These are phyloP conservation scores for Pugionium cornutum DNA, from an alignment of 345 rosid genomes.

Conservation along the genomic window DNA sequence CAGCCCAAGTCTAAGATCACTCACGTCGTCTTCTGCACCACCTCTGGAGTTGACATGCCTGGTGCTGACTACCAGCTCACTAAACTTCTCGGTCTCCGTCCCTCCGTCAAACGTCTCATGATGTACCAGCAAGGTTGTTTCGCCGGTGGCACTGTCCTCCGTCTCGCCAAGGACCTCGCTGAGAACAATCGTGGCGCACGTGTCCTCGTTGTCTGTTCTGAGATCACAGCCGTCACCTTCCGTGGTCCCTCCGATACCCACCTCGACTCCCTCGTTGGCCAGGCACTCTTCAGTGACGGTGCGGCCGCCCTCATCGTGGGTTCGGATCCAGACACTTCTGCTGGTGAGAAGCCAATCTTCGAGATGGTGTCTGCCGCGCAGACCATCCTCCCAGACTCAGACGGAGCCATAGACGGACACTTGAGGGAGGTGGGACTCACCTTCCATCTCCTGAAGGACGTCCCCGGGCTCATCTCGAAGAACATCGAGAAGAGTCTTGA, in stretches of 20 bases:
- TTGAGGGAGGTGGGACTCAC: constrained; percentile 72
- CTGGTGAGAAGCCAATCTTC: constrained; percentile 59
- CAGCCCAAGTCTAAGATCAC: constrained; percentile 87
- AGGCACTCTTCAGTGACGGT: constrained; percentile 70
- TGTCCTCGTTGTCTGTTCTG: constrained; percentile 75
- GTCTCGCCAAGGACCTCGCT: constrained; percentile 77
- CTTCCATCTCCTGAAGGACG: constrained; percentile 64
- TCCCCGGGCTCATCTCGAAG: constrained; percentile 69
- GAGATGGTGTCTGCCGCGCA: constrained; percentile 68
- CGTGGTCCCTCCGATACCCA: constrained; percentile 77
- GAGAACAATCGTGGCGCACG: constrained; percentile 82
- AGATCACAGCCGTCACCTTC: constrained; percentile 76
- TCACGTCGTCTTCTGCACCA: constrained; percentile 79
- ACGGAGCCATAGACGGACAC: constrained; percentile 71
- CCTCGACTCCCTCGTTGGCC: constrained; percentile 69
- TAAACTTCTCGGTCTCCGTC: constrained; percentile 75
- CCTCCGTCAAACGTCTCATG: constrained; percentile 76
- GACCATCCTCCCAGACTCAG: constrained; percentile 71
- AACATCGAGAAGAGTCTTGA: constrained; percentile 64
- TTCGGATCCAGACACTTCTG: constrained; percentile 50
- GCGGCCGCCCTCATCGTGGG: constrained; percentile 72
- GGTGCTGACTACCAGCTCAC: constrained; percentile 93
- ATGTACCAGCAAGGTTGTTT: constrained; percentile 73
- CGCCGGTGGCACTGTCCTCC: constrained; percentile 84
- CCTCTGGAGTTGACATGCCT: constrained; percentile 90